Percentiles rank a stretch among this genome's conserved stretches.
These are phyloP conservation scores for Diaporthe vaccinii DNA, from an alignment of 2,329 filamentous ascomycete genomes.

Conservation along the genomic window DNA sequence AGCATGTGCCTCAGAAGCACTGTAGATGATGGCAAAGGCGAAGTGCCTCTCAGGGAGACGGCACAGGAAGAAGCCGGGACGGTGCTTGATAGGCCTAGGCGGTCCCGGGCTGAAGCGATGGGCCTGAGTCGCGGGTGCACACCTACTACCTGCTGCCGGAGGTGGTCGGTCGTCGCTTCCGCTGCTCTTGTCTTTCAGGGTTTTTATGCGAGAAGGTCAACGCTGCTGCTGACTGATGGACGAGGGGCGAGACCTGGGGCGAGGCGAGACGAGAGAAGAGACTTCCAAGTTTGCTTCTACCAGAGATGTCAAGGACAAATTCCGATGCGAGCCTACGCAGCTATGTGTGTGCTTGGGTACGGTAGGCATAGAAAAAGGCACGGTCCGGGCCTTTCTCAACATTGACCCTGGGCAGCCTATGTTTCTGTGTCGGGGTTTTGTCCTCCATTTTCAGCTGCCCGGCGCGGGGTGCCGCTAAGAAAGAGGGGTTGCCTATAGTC, in stretches of 20 bases:
- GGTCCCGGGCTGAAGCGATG: background rate
- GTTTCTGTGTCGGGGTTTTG: slow-evolving; percentile 16
- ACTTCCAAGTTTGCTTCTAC: background rate
- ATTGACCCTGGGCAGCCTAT: background rate
- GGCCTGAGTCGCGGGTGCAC: slow-evolving; percentile 24
- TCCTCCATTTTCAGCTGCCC: slow-evolving; percentile 20
- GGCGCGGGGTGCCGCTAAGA: slow-evolving; percentile 32
- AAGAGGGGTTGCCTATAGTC: slow-evolving; percentile 27
- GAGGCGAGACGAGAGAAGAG: background rate
- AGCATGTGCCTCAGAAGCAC: background rate
- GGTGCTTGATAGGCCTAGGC: slow-evolving; percentile 9
- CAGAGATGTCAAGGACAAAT: slow-evolving; percentile 14
- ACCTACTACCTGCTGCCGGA: background rate
- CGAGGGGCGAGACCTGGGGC: background rate
- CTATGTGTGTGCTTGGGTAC: slow-evolving; percentile 1
- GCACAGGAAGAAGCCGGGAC: slow-evolving; percentile 17
- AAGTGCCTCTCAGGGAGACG: slow-evolving; percentile 19
- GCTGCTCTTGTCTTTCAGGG: background rate
- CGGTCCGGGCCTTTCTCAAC: slow-evolving; percentile 20
- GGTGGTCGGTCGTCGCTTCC: background rate
- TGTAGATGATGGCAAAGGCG: background rate
- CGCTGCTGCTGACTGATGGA: background rate
- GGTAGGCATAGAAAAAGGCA: background rate
- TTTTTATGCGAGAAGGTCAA: background rate
- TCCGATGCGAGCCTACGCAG: slow-evolving; percentile 8